These are phyloP conservation scores for Papiliotrema flavescens DNA, from an alignment of 1,284 basidiomycete species.

Conservation along the genomic window DNA sequence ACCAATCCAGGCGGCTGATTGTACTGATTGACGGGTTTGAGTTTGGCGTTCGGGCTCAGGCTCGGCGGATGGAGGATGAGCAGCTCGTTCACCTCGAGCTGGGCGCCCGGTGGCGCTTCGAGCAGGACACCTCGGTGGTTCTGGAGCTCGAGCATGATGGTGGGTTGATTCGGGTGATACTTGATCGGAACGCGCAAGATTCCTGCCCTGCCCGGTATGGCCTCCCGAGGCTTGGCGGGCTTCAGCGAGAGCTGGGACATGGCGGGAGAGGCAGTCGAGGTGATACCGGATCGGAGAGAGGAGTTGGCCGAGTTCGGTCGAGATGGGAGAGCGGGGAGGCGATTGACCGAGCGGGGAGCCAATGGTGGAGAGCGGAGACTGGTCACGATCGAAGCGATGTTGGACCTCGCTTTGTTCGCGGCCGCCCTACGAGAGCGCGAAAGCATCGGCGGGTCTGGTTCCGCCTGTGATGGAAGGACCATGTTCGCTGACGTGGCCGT, in stretches of 20 bases:
- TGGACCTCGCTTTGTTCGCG: neutral
- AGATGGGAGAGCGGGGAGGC: neutral
- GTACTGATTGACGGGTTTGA: conserved; percentile 10
- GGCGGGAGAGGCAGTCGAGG: neutral
- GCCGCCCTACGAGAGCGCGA: neutral
- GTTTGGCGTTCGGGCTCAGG: neutral
- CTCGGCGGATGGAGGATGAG: conserved; percentile 29
- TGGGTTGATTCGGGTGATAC: neutral
- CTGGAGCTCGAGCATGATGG: neutral
- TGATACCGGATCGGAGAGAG: neutral
- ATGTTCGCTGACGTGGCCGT: neutral
- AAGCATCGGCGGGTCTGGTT: neutral
- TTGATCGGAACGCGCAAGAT: neutral
- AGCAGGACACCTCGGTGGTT: conserved; percentile 9
- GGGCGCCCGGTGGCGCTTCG: conserved; percentile 17
- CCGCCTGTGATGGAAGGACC: neutral
- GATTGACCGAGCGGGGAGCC: too few species aligned
- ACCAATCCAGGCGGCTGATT: neutral
- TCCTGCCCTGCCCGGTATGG: neutral
- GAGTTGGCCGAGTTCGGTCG: neutral
- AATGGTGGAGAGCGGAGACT: neutral
- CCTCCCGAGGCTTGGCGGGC: neutral
- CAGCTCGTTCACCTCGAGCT: conserved; percentile 30
- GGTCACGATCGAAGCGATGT: neutral
- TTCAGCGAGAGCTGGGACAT: neutral